Percentiles rank a stretch among this genome's conserved stretches.
Conservation (phyloP, 1,139 yeast species). For the Saccharomycopsis hybrid region DNA sequence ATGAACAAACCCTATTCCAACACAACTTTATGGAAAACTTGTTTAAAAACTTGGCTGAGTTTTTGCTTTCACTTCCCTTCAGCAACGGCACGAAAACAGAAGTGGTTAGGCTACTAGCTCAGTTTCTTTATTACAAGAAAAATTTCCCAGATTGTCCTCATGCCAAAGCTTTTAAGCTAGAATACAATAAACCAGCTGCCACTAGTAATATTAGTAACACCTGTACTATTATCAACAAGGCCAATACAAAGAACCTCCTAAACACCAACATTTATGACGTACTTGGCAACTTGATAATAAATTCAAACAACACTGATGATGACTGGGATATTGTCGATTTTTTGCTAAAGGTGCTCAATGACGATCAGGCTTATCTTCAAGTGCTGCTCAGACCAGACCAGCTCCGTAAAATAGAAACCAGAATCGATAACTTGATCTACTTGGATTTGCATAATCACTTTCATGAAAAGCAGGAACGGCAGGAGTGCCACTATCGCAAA, state of each 20-base stretch:
- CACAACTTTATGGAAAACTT: not conserved
- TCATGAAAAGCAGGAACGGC: not conserved
- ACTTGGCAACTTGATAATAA: not conserved
- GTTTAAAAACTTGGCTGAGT: not conserved
- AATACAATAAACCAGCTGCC: not conserved
- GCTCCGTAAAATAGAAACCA: not conserved
- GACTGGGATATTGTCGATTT: not conserved
- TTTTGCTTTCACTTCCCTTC: not conserved
- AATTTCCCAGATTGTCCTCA: too few relatives aligned
- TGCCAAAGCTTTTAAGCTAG: not conserved
- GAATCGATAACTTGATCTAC: constrained; percentile 8
- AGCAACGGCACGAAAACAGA: not conserved
- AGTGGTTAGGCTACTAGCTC: not conserved
- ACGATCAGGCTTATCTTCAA: not conserved
- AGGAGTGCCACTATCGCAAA: too few relatives aligned
- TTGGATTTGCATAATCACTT: not conserved
- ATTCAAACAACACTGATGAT: not conserved
- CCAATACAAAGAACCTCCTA: not conserved
- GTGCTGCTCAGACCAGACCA: not conserved
- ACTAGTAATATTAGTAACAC: too few relatives aligned
- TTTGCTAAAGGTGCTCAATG: not conserved
- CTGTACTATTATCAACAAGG: not conserved
- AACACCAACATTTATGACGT: not conserved
- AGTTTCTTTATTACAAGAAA: not conserved
- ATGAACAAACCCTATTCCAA: not conserved